Evolutionary conservation across 805 yeast genomes (phyloP), one percentile per base, ranked within the genome.

Genomic region (Saccharomycopsis sp.): DNA sequence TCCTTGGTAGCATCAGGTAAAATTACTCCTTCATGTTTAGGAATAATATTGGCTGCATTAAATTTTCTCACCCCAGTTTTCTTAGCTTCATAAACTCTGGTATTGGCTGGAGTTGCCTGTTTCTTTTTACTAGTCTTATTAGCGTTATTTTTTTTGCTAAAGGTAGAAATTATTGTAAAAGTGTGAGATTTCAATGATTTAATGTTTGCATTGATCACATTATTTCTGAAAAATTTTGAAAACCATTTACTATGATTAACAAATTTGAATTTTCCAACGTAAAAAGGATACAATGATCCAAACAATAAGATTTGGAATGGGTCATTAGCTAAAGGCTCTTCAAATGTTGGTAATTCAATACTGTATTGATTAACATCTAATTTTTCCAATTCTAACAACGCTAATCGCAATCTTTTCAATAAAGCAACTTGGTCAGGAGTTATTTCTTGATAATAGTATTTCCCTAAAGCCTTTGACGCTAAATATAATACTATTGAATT

Each of bases 1-100:
- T 83, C 75, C 66, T 84, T 84, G 45, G 74, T 75, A 20, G 73
- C 68, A 54, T 75, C 76, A 47, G 97, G 98, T 41, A 74, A 55
- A 51, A 81, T 72, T 41, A 71, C 72, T 28, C 48, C 54, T 4
- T 51, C 56, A 32, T 53, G 56, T 22, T 59, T 40, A 42, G 60
- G 14, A 20, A 22, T 37, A 13, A 9, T 19, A 19, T 22, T n/a
- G 8, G 40, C 51, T 6, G 40, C 22, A 9, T 17, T 23, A 22
- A 43, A 23, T 26, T 40, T 41, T 4, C 17, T 6, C 17, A 32
- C 52, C 4, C 50, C 50, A 31, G 50, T 49, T 32, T 44, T 43
- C 3, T 16, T 43, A 23, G 36, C 50, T 16, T 42, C 39, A 24
- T 43, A 36, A 9, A 31, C 38, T 40, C 52, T 39, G 21, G 40